A percentile compares a stretch with the other conserved stretches of the same genome.
Evolutionary conservation across 306 rosid species (phyloP).

Genomic region (Herpetospermum pedunculosum): DNA sequence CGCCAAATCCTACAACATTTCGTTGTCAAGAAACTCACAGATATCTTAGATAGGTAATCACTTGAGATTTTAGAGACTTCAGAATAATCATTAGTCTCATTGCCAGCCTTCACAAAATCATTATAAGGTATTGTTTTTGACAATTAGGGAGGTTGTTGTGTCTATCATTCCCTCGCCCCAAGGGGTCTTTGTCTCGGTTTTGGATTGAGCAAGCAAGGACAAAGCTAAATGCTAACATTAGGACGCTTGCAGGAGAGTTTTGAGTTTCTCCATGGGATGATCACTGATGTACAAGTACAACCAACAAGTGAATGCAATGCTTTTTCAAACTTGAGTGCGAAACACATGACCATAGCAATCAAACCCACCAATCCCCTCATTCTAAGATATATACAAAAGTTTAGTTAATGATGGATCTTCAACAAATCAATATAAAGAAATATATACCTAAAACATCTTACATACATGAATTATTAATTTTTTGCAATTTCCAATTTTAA

Average conservation of each 20-base stretch:
- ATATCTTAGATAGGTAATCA: not conserved
- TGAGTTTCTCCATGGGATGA: not conserved
- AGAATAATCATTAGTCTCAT: not conserved
- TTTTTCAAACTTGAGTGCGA: not conserved
- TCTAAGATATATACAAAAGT: not conserved
- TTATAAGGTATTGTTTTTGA: not conserved
- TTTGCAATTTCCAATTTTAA: not conserved
- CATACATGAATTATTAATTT: not conserved
- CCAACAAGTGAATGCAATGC: not conserved
- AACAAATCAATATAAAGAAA: too few relatives aligned
- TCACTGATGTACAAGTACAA: not conserved
- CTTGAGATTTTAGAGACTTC: not conserved
- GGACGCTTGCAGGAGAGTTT: not conserved
- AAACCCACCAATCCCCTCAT: not conserved
- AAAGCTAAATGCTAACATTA: not conserved
- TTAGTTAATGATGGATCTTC: not conserved
- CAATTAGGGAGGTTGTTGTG: not conserved
- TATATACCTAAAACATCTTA: not conserved
- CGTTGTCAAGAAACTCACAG: not conserved
- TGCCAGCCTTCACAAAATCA: not conserved
- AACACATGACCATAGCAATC: not conserved
- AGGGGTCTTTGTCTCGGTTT: not conserved
- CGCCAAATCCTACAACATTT: not conserved
- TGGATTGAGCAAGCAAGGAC: not conserved
- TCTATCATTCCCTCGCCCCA: not conserved